Percentiles rank a stretch among this genome's conserved stretches.
Evolutionary conservation across 106 monocot genomes (phyloP).

Genomic region (Phalaenopsis aphrodite): DNA sequence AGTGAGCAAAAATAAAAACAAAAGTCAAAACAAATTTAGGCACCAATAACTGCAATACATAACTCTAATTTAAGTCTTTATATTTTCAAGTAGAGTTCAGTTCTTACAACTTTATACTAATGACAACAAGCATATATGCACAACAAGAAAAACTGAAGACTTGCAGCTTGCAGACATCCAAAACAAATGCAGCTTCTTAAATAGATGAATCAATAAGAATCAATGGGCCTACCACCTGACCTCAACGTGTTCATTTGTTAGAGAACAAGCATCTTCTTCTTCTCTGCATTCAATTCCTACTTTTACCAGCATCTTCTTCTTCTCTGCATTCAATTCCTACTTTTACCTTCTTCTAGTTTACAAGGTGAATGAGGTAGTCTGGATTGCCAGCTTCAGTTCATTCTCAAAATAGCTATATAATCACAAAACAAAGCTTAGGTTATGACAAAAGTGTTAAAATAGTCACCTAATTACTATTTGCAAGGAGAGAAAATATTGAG

Average conservation of each 20-base stretch:
- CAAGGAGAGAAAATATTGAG: too few species aligned
- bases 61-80: background rate
- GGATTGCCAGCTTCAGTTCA: background rate
- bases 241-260: background rate
- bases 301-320: background rate
- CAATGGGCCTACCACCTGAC: background rate
- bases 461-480: too few species aligned
- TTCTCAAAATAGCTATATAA: background rate
- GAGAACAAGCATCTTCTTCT: background rate
- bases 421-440: background rate
- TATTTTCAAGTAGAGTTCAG: background rate
- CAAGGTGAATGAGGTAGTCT: background rate
- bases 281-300: background rate
- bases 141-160: background rate
- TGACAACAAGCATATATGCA: background rate
- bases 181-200: constrained; percentile 8
- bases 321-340: background rate
- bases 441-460: too few species aligned
- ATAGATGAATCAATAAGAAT: background rate
- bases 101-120: background rate
- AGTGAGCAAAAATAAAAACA: too few species aligned
- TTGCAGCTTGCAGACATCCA: background rate
- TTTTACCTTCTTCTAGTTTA: background rate
- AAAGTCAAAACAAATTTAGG: too few species aligned
- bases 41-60: too few species aligned